Conservation (phyloP, 2,329 filamentous ascomycete genomes). For the Ilyonectria destructans region DNA sequence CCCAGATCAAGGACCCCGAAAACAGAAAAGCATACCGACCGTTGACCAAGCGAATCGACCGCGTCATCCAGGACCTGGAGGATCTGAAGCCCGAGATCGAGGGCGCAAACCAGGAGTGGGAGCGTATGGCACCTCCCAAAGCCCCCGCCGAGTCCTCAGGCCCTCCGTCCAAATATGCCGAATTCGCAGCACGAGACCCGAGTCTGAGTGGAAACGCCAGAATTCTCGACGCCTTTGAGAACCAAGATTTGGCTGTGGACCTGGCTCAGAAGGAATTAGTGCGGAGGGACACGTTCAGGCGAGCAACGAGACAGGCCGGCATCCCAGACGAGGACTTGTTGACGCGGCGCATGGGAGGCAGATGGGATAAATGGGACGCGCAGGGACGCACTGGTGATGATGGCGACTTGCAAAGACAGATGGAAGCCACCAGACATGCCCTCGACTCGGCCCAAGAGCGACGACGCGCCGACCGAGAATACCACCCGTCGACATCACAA, state of each 20-base stretch:
- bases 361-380: conserved; percentile 61
- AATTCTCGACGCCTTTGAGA: conserved; percentile 79
- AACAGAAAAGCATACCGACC: conserved; percentile 75
- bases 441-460: conserved; percentile 58
- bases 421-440: conserved; percentile 67
- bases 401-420: conserved; percentile 65
- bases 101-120: conserved; percentile 79
- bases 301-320: conserved; percentile 71
- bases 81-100: conserved; percentile 85
- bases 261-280: conserved; percentile 82
- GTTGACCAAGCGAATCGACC: conserved; percentile 65
- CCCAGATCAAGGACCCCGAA: conserved; percentile 79
- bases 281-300: conserved; percentile 75
- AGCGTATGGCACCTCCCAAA: conserved; percentile 65
- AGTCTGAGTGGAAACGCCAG: conserved; percentile 71
- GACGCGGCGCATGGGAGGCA: conserved; percentile 64
- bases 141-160: conserved; percentile 37
- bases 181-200: conserved; percentile 72
- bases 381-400: conserved; percentile 54
- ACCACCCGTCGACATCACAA: conserved; percentile 46
- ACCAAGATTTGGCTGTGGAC: conserved; percentile 83
- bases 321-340: conserved; percentile 72
- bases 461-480: conserved; percentile 44
- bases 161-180: conserved; percentile 58
- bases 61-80: conserved; percentile 81